Evolutionary conservation across 2,329 filamentous ascomycete genomes (phyloP), one percentile per base, ranked within the genome.

Genomic region (Falciphora oryzae): DNA sequence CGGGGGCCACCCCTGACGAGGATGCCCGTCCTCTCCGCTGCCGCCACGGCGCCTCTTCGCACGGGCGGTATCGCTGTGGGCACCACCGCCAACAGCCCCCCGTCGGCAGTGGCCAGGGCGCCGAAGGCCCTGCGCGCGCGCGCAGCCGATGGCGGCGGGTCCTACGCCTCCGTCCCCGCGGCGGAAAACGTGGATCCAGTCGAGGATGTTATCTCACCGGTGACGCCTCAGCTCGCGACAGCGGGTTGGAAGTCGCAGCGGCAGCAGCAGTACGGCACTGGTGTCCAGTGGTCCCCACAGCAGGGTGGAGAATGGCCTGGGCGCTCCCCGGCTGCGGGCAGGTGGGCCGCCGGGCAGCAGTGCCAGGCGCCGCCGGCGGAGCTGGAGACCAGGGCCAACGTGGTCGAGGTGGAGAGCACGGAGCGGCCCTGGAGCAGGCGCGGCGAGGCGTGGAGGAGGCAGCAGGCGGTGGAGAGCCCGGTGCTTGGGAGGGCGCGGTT

Each of bases 311-410:
- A 56, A 18, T 22, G n/a, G 61, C 22, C 27, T 27, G 44, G 50
- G 32, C 61, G 32, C 31, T 31, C 25, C 22, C 50, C 29, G 29
- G 4, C 28, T 16, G 28, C 61, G 31, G 27, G 29, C 18, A 35
- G 28, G 61, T 14, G 61, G 28, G 8, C 38, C 27, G 25, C 6
- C 16, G 14, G 38, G 35, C 32, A 27, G 32, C 60, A 29, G 14
- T 18, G 29, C 27, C 61, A 35, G 25, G 28, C 27, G 31, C 14
- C 27, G 25, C 50, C 53, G 31, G 62, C 57, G 2, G 62, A 63
- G 62, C 32, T 63, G 56, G 57, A 58, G 62, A 63, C 62, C n/a
- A 53, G 31, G 22, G 62, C 62, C 56, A 59, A 63, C 53, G 31
- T 38, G n/a, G 22, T 31, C 32, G 56, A 59, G 62, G 35, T 63